A percentile compares a stretch with the other conserved stretches of the same genome.
Conservation (phyloP, 164 flowering plant genomes). For the Sedum album region DNA sequence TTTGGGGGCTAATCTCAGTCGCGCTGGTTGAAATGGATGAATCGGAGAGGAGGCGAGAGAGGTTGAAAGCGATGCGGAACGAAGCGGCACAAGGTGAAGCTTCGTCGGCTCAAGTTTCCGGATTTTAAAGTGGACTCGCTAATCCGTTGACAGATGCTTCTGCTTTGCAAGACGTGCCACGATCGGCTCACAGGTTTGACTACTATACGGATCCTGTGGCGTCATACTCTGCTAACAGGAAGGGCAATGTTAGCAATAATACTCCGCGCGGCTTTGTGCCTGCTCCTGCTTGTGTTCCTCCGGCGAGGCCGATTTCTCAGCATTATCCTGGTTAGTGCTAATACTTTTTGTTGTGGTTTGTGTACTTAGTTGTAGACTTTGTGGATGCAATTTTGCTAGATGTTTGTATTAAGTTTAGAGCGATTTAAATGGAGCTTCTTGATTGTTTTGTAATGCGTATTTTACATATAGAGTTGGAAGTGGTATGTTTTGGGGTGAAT, state of each 20-base stretch:
- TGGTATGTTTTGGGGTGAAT: too few species aligned
- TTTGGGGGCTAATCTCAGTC: too few species aligned
- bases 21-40: conserved; percentile 69
- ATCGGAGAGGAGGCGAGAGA: conserved; percentile 67
- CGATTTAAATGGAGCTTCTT: background rate
- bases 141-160: conserved; percentile 46
- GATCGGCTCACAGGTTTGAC: conserved; percentile 48
- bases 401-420: background rate
- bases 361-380: background rate
- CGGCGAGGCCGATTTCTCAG: conserved; percentile 13
- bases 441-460: background rate
- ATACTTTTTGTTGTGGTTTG: background rate
- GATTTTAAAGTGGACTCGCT: conserved; percentile 22
- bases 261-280: conserved; percentile 16
- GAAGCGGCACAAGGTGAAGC: conserved; percentile 38
- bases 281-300: conserved; percentile 16
- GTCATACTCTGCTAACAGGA: conserved; percentile 47
- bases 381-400: background rate
- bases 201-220: conserved; percentile 78
- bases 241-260: conserved; percentile 14
- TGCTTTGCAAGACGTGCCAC: conserved; percentile 13
- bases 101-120: conserved; percentile 15
- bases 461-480: background rate
- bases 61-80: conserved; percentile 64
- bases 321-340: conserved; percentile 22